Evolutionary conservation across 116 monocot species (phyloP), one percentile per base, ranked within the genome.

Genomic region (Trichopus zeylanicus): DNA sequence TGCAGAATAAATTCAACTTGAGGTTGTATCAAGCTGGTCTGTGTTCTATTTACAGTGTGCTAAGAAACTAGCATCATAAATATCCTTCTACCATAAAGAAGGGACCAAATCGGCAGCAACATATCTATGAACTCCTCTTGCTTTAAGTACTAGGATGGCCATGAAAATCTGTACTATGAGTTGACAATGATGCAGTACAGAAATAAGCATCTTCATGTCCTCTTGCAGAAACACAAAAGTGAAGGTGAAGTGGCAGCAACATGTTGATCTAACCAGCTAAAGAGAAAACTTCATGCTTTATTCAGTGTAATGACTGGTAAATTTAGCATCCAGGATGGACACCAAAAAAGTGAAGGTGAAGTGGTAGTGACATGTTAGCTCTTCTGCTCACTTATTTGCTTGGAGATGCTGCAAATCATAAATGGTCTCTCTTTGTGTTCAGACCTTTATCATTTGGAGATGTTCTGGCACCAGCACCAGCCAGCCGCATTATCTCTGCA

Each of bases 401-500:
- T 51, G 73, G 64, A 1, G 78, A 87, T 18, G 63, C 42, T 12
- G 42, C 62, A 63, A 82, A 76, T 22, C 35, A 58, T 24, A 61
- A 29, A 2, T 73, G 68, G 26, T 77, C 79, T 62, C 73, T 74
- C 53, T 68, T 85, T 29, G 64, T 62, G 46, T 55, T 81, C 12
- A 38, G 22, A 15, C 63, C 52, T 73, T 48, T 71, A 13, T 80
- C 74, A 52, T 62, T 74, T 57, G 85, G 85, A 59, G 76, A 63
- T 26, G 65, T 53, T 51, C 65, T 77, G 52, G 68, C 77, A 55
- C 35, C 71, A 19, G 52, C 64, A 32, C 59, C 76, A 47, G 76
- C 79, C 61, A 70, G 69, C 11, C 87, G 72, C 72, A 87, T 69
- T 69, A 42, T 42, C n/a, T 61, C 87, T 87, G 87, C 58, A 73